Percentiles rank a stretch among this genome's conserved stretches.
Evolutionary conservation across 2,329 filamentous ascomycete genomes (phyloP).

Genomic region (Phialocephala subalpina): DNA sequence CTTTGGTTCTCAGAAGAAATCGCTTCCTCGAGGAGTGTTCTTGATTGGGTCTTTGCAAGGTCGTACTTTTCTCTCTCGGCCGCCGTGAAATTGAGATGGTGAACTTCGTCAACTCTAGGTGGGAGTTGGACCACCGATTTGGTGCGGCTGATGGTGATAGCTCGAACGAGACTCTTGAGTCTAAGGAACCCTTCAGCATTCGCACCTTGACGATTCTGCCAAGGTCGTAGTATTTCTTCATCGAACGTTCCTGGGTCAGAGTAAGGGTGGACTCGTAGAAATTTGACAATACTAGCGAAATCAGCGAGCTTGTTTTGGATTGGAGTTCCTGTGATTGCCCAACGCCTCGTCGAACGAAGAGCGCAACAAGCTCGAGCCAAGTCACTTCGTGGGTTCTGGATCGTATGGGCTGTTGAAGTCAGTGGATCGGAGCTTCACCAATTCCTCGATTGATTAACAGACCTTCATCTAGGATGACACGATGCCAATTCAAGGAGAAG

Average conservation of each 20-base stretch:
- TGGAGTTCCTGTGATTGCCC: constrained; percentile 58
- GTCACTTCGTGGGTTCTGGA: constrained; percentile 5
- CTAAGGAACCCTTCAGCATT: neutral
- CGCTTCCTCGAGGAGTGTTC: constrained; percentile 46
- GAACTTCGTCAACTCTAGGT: constrained; percentile 44
- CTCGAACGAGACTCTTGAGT: constrained; percentile 46
- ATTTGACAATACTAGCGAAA: constrained; percentile 51
- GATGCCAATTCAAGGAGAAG: constrained; percentile 50
- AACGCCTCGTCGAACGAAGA: constrained; percentile 48
- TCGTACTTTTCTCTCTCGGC: constrained; percentile 50
- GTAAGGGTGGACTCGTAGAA: constrained; percentile 52
- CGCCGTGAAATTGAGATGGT: constrained; percentile 46
- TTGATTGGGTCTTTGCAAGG: constrained; percentile 37
- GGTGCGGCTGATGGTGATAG: constrained; percentile 50
- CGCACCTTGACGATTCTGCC: too few species aligned
- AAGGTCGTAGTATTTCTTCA: constrained; percentile 5
- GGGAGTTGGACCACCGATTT: constrained; percentile 51
- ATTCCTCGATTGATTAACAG: neutral
- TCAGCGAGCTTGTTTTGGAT: constrained; percentile 56
- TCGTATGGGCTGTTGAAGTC: neutral
- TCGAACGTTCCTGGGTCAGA: constrained; percentile 45
- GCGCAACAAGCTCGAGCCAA: constrained; percentile 49
- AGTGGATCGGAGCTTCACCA: neutral
- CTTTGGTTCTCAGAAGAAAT: constrained; percentile 33
- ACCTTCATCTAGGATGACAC: constrained; percentile 56